These are phyloP conservation scores for Hydnum rufescens DNA, from an alignment of 768 basidiomycete genomes.

Conservation along the genomic window DNA sequence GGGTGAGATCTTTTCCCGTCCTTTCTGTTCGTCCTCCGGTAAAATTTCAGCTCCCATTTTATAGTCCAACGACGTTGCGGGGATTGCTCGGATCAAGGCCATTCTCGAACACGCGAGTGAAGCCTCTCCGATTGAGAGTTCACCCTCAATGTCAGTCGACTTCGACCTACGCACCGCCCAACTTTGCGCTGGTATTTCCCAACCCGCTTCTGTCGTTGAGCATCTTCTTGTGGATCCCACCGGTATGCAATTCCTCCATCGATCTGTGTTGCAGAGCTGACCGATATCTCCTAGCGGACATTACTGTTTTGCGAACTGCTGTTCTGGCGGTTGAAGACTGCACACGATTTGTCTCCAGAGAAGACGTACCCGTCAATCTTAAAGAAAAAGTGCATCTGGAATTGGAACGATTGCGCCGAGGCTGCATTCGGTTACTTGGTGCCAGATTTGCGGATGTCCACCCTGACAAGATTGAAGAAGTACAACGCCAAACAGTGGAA, in stretches of 20 bases:
- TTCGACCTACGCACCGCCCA: constrained; percentile 18
- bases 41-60: constrained; percentile 18
- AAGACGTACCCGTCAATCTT: neutral
- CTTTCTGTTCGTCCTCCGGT: constrained; percentile 24
- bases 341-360: neutral
- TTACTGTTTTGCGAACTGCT: neutral
- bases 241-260: neutral
- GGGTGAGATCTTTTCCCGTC: constrained; percentile 26
- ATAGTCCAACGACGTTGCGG: constrained; percentile 8
- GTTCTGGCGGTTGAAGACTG: neutral
- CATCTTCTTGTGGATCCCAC: neutral
- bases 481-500: too few relatives aligned
- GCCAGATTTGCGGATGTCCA: neutral
- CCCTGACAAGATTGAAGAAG: neutral
- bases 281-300: neutral
- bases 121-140: neutral
- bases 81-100: constrained; percentile 9
- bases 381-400: neutral
- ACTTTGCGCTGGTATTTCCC: constrained; percentile 26
- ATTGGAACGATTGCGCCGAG: neutral
- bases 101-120: constrained; percentile 4
- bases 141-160: neutral
- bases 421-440: neutral
- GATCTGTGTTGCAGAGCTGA: neutral
- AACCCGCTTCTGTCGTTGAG: neutral